phyloP scores from a whole-genome alignment of 1,139 yeast species.

The Scheffersomyces titani region DNA sequence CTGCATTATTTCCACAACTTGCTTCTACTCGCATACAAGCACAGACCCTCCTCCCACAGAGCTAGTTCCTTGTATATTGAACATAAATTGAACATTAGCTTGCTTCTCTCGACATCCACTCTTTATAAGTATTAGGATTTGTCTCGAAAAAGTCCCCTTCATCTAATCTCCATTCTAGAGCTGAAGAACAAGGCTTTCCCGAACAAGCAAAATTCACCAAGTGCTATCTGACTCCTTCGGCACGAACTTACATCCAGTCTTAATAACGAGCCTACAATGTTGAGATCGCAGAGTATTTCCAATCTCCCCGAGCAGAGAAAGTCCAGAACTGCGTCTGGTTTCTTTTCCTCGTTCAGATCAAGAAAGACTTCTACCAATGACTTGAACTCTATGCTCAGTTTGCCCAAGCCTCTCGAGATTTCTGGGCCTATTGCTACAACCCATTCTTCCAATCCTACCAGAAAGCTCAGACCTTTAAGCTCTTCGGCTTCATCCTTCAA shows the following conservation, averaged over 20 bases:
- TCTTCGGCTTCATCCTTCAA: conserved; percentile 15
- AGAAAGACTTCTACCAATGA: conserved; percentile 16
- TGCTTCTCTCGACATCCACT: too few relatives aligned
- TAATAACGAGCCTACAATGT: conserved; percentile 15
- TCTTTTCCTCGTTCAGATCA: conserved; percentile 24
- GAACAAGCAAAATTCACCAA: neutral
- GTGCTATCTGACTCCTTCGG: neutral
- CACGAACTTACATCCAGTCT: neutral
- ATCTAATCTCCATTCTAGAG: neutral
- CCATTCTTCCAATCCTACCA: neutral
- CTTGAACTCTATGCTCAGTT: conserved; percentile 1
- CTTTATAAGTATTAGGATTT: too few relatives aligned
- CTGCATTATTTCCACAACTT: neutral
- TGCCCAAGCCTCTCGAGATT: neutral
- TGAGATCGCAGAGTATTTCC: conserved; percentile 33
- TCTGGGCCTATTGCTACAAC: conserved; percentile 1
- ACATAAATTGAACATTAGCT: too few relatives aligned
- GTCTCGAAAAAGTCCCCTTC: too few relatives aligned
- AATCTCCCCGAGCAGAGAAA: conserved; percentile 25
- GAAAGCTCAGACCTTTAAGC: conserved; percentile 18
- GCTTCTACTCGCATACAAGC: neutral
- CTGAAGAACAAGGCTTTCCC: neutral
- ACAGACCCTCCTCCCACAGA: neutral
- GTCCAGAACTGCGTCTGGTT: conserved; percentile 13
- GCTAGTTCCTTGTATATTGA: neutral